phyloP scores from a whole-genome alignment of 1,284 basidiomycete species.

The Ceratobasidium sp. region DNA sequence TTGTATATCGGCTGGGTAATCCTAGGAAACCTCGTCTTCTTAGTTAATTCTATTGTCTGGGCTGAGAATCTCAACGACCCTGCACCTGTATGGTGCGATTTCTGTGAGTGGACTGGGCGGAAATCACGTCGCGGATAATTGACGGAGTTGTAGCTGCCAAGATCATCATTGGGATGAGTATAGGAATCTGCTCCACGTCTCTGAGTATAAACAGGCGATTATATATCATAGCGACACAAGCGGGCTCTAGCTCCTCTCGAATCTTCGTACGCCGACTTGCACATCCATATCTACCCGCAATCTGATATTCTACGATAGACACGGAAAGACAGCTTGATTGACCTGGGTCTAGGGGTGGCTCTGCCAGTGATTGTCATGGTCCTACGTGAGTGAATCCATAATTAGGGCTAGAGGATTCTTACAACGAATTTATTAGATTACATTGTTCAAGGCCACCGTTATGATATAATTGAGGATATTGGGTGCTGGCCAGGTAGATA shows the following conservation, averaged over 20 bases:
- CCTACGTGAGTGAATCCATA: slow-evolving; percentile 62
- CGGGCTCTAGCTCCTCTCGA: slow-evolving; percentile 50
- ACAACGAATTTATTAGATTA: slow-evolving; percentile 19
- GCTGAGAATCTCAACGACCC: slow-evolving; percentile 67
- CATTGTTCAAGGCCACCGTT: slow-evolving; percentile 42
- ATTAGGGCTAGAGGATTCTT: not conserved
- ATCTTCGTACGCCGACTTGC: slow-evolving; percentile 27
- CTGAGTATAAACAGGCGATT: slow-evolving; percentile 67
- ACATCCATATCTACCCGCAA: slow-evolving; percentile 5
- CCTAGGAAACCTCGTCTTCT: slow-evolving; percentile 67
- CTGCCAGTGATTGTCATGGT: slow-evolving; percentile 64
- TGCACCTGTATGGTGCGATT: slow-evolving; percentile 81
- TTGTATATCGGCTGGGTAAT: slow-evolving; percentile 74
- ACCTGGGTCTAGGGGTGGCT: slow-evolving; percentile 62
- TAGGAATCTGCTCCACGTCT: slow-evolving; percentile 59
- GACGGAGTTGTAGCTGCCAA: slow-evolving; percentile 60
- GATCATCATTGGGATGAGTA: slow-evolving; percentile 12
- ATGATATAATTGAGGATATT: slow-evolving; percentile 45
- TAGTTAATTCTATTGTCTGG: slow-evolving; percentile 80
- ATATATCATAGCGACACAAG: slow-evolving; percentile 61
- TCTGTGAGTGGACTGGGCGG: slow-evolving; percentile 58
- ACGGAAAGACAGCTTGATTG: slow-evolving; percentile 55
- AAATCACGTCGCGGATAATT: not conserved
- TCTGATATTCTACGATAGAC: slow-evolving; percentile 2
- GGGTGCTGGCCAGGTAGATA: slow-evolving; percentile 46